Evolutionary conservation across 2,329 filamentous ascomycete species (phyloP).

Genomic region (Rhynchosporium secalis): DNA sequence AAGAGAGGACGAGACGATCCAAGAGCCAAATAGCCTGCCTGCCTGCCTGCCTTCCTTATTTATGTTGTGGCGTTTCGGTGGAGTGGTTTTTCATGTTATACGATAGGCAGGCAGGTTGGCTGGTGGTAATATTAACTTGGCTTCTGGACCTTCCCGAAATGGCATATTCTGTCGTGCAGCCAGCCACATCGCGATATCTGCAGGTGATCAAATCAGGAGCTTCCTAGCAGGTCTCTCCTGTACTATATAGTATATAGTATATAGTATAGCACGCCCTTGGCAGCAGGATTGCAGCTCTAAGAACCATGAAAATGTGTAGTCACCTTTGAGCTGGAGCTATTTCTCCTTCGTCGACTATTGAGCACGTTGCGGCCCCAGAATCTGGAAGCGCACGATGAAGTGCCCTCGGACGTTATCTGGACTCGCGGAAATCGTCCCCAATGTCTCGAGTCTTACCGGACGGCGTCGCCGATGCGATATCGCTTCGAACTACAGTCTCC

Average conservation of each 20-base stretch:
- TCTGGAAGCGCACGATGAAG: background rate
- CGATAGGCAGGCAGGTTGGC: slow-evolving; percentile 6
- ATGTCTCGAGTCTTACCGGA: background rate
- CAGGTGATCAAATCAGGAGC: slow-evolving; percentile 5
- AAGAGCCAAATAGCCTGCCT: slow-evolving; percentile 16
- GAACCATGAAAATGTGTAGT: background rate
- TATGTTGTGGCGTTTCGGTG: slow-evolving; percentile 7
- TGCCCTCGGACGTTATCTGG: background rate
- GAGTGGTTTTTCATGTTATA: background rate
- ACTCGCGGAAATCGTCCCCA: background rate
- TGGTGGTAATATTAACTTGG: background rate
- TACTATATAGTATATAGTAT: background rate
- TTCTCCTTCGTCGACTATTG: background rate
- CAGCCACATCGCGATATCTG: slow-evolving; percentile 10
- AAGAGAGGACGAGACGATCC: slow-evolving; percentile 24
- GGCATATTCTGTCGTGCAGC: slow-evolving; percentile 10
- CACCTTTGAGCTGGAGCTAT: background rate
- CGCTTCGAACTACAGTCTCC: background rate
- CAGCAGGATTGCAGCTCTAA: background rate
- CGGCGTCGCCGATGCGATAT: background rate
- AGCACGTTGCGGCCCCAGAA: background rate
- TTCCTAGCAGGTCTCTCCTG: background rate
- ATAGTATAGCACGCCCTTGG: background rate
- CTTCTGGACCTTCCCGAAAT: slow-evolving; percentile 5
- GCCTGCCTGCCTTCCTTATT: background rate